Base-by-base conservation (phyloP, 2,329 filamentous ascomycete species). In the Sporothrix phasma region DNA sequence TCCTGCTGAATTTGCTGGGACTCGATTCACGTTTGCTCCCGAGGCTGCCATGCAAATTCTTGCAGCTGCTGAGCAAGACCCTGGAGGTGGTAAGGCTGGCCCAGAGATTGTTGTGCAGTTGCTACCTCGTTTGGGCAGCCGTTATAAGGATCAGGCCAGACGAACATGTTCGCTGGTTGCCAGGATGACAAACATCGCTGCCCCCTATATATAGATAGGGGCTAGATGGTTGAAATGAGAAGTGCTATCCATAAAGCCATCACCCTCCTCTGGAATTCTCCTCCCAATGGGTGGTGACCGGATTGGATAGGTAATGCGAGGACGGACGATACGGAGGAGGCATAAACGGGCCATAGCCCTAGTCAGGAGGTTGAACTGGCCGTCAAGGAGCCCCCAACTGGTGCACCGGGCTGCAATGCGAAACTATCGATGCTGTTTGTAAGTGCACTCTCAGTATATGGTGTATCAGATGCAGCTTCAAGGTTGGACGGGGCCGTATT, bases 351-450 rank as follows among this genome's bases (percentile, higher is more conserved):
- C 70, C 67, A 0, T 69, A 65, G 4, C 45, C 62, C 37, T 67
- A 68, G 2, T 67, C 71, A 0, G 73, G 74, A n/a, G 39, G 73
- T 75, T 3, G 73, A 74, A 31, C 69, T 72, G 39, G 71, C 70
- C 8, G 73, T 72, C 46, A 74, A 68, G n/a, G 69, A 69, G 37
- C 71, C 71, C 11, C 67, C 66, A 49, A 73, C 73, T 3, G 70
- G 68, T 10, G 72, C 66, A 0, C 39, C 65, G 63, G 19, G 63
- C 17, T 45, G 67, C 2, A 7, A 63, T n/a, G 3, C 5, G 66
- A 64, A 26, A 67, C 6, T 66, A 26, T 4, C 61, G 15, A 58
- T 68, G 58, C 51, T 64, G 45, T 19, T 59, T 37, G 61, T 43
- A 37, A 63, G 41, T 39, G n/a, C 26, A 17, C 26, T 11, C 15